Percentiles rank a stretch among this genome's conserved stretches.
Conservation (phyloP, 2,329 filamentous ascomycete genomes). For the Fusarium chuoi region DNA sequence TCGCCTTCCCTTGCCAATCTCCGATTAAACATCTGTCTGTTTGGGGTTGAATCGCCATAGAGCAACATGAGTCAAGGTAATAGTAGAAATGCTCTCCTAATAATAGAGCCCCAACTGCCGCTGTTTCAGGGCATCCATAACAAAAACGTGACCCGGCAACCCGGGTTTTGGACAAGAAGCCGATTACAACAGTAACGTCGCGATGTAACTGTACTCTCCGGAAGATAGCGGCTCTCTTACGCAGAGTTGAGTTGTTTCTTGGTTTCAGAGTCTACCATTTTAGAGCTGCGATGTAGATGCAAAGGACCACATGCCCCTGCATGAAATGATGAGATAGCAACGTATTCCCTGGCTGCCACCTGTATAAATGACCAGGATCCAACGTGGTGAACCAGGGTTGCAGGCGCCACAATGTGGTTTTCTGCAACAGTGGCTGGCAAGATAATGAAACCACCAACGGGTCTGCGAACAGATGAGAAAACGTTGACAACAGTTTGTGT, state of each 20-base stretch:
- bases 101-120: not conserved
- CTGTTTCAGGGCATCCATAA: not conserved
- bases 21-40: not conserved
- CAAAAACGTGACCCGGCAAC: slow-evolving; percentile 11
- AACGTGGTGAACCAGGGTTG: slow-evolving; percentile 28
- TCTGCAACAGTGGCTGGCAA: slow-evolving; percentile 24
- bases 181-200: slow-evolving; percentile 7
- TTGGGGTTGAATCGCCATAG: not conserved
- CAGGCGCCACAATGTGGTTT: slow-evolving; percentile 16
- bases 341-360: slow-evolving; percentile 6
- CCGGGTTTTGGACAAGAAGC: slow-evolving; percentile 7
- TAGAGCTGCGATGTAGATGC: slow-evolving; percentile 11
- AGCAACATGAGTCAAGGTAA: not conserved
- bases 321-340: slow-evolving; percentile 31
- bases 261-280: slow-evolving; percentile 2
- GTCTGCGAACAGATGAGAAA: not conserved
- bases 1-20: not conserved
- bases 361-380: slow-evolving; percentile 6
- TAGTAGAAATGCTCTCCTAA: not conserved
- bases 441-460: not conserved
- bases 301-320: slow-evolving; percentile 31
- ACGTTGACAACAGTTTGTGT: not conserved
- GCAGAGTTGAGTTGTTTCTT: slow-evolving; percentile 14
- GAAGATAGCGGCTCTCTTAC: not conserved
- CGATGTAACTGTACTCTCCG: slow-evolving; percentile 20